These are phyloP conservation scores for Penicillium bovifimosum DNA, from an alignment of 495 filamentous ascomycete genomes.

Conservation along the genomic window DNA sequence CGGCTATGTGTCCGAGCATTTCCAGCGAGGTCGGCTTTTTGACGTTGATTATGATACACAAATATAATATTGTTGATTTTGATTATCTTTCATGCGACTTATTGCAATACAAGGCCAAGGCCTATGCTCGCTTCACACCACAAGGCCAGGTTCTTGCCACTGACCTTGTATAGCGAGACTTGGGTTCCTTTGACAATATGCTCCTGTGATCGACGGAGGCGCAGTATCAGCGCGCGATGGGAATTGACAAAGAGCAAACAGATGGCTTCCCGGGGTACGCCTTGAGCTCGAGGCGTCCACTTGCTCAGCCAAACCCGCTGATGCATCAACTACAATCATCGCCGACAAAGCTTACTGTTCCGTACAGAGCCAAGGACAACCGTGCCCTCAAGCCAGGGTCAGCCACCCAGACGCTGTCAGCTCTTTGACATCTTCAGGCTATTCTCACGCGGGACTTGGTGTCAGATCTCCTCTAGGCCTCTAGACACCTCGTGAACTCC, in stretches of 20 bases:
- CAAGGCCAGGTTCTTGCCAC: no score
- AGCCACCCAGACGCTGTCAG: constrained; percentile 69
- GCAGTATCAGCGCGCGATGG: no score
- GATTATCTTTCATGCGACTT: neutral
- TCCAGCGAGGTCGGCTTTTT: constrained; percentile 26
- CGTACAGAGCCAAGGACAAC: constrained; percentile 64
- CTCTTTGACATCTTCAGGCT: constrained; percentile 59
- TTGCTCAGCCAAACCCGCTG: constrained; percentile 54
- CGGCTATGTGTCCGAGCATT: constrained; percentile 18
- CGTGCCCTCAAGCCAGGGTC: constrained; percentile 60
- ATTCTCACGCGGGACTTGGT: constrained; percentile 61
- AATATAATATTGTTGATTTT: constrained; percentile 20
- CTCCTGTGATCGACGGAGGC: no score
- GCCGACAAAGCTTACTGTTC: constrained; percentile 55
- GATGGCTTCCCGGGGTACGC: no score
- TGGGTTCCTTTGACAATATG: no score
- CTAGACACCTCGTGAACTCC: constrained; percentile 47
- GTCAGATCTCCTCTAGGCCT: constrained; percentile 45
- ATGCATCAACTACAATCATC: constrained; percentile 43
- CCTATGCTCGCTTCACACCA: no score
- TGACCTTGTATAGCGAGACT: no score
- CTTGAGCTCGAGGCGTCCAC: no score
- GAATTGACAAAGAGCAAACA: no score
- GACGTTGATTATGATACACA: constrained; percentile 23
- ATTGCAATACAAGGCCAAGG: no score